These are phyloP conservation scores for Glaciozyma martinii DNA, from an alignment of 768 basidiomycete species.

Conservation along the genomic window DNA sequence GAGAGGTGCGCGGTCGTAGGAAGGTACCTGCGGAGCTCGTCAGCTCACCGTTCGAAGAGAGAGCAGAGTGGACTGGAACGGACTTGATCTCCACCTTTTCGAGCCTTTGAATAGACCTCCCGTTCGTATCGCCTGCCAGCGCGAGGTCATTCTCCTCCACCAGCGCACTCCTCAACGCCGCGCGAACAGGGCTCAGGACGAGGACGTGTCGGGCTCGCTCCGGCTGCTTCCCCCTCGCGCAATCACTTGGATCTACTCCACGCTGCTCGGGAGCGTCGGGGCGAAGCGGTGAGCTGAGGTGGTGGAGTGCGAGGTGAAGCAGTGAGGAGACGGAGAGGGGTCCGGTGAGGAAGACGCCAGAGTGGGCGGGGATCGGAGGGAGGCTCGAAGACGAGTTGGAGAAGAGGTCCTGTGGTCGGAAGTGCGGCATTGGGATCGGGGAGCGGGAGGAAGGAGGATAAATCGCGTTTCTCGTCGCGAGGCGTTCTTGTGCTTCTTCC, in stretches of 20 bases:
- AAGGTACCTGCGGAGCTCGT: neutral
- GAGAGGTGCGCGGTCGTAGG: conserved; percentile 17
- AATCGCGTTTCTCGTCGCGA: too few relatives aligned
- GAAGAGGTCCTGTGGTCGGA: too few relatives aligned
- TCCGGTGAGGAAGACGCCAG: conserved; percentile 15
- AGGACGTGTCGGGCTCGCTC: conserved; percentile 2
- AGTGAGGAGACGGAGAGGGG: conserved; percentile 1
- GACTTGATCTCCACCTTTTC: conserved; percentile 19
- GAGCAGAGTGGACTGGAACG: neutral
- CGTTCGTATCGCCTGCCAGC: conserved; percentile 1
- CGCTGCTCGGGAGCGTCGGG: neutral
- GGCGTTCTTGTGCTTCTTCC: too few relatives aligned
- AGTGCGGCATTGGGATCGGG: too few relatives aligned
- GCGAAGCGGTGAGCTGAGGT: neutral
- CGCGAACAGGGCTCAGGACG: conserved; percentile 9
- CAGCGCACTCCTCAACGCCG: neutral
- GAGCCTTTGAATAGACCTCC: neutral
- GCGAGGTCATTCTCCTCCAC: conserved; percentile 11
- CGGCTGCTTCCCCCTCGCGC: neutral
- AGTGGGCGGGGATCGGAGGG: too few relatives aligned
- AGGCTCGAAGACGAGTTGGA: too few relatives aligned
- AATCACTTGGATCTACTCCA: neutral
- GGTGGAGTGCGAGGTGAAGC: conserved; percentile 18
- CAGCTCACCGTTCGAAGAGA: too few relatives aligned
- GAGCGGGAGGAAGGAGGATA: too few relatives aligned